Percentiles rank a stretch among this genome's conserved stretches.
Evolutionary conservation across 805 yeast species (phyloP).

Genomic region (Candida koratica): DNA sequence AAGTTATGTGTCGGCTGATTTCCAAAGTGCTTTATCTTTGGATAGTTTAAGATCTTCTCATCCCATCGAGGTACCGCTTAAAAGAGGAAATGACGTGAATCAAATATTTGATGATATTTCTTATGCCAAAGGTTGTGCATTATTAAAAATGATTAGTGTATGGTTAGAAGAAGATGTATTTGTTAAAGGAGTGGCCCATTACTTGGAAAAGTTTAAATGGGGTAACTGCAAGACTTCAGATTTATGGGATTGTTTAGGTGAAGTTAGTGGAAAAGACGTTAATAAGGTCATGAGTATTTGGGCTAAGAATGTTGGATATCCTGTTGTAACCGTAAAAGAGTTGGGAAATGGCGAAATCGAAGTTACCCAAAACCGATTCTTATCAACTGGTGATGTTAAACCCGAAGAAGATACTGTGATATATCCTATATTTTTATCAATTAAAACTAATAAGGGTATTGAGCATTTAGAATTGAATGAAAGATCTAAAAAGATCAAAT

Average conservation of each 20-base stretch:
- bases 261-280: conserved; percentile 70
- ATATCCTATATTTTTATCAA: conserved; percentile 69
- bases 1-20: conserved; percentile 70
- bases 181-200: conserved; percentile 74
- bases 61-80: conserved; percentile 81
- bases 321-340: conserved; percentile 65
- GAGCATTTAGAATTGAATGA: conserved; percentile 52
- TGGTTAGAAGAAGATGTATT: conserved; percentile 78
- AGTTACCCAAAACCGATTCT: conserved; percentile 68
- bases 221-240: conserved; percentile 75
- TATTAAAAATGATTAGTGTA: conserved; percentile 72
- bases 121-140: conserved; percentile 75
- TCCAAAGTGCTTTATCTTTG: conserved; percentile 68
- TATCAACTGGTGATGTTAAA: conserved; percentile 73
- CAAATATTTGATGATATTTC: conserved; percentile 85
- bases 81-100: conserved; percentile 72
- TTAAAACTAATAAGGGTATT: conserved; percentile 54
- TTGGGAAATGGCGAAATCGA: conserved; percentile 43
- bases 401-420: conserved; percentile 66
- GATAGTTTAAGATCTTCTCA: conserved; percentile 82
- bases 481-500: conserved; percentile 37
- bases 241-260: conserved; percentile 69
- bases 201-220: conserved; percentile 70
- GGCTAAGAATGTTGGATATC: conserved; percentile 78
- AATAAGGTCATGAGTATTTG: conserved; percentile 71